A percentile compares a stretch with the other conserved stretches of the same genome.
Conservation (phyloP, 306 rosid genomes). For the Delonix regia region DNA sequence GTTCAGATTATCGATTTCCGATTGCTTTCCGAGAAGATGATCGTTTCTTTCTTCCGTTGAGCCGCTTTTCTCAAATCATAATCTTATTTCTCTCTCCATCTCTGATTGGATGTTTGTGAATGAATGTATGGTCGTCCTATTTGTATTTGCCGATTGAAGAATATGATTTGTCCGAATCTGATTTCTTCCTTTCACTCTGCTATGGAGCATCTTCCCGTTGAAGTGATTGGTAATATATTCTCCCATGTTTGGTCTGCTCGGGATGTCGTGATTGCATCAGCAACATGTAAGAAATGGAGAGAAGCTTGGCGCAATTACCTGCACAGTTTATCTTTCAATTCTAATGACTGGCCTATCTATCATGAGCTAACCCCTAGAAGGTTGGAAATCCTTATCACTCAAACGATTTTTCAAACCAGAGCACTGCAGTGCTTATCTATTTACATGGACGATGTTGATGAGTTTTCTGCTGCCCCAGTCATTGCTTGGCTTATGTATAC, state of each 20-base stretch:
- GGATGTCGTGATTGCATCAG: slow-evolving; percentile 79
- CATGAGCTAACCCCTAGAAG: slow-evolving; percentile 48
- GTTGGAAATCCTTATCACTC: slow-evolving; percentile 78
- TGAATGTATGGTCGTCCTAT: not conserved
- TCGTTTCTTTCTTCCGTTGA: slow-evolving; percentile 5
- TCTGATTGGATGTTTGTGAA: slow-evolving; percentile 8
- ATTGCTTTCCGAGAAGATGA: not conserved
- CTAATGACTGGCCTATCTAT: slow-evolving; percentile 63
- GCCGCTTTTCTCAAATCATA: not conserved
- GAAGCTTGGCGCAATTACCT: slow-evolving; percentile 74
- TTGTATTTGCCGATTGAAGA: not conserved
- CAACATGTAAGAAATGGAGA: slow-evolving; percentile 81
- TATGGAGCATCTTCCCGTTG: slow-evolving; percentile 87
- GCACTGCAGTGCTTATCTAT: slow-evolving; percentile 58
- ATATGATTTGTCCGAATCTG: not conserved
- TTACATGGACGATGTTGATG: slow-evolving; percentile 66
- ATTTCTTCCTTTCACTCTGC: not conserved
- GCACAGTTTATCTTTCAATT: slow-evolving; percentile 66
- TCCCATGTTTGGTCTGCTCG: slow-evolving; percentile 75
- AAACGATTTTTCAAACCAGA: slow-evolving; percentile 76
- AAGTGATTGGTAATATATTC: slow-evolving; percentile 81
- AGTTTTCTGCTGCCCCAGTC: slow-evolving; percentile 67
- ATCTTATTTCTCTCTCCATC: not conserved
- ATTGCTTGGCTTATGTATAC: slow-evolving; percentile 90
- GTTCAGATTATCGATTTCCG: not conserved